phyloP scores from a whole-genome alignment of 257 asterid genomes.

The Penstemon davidsonii region DNA sequence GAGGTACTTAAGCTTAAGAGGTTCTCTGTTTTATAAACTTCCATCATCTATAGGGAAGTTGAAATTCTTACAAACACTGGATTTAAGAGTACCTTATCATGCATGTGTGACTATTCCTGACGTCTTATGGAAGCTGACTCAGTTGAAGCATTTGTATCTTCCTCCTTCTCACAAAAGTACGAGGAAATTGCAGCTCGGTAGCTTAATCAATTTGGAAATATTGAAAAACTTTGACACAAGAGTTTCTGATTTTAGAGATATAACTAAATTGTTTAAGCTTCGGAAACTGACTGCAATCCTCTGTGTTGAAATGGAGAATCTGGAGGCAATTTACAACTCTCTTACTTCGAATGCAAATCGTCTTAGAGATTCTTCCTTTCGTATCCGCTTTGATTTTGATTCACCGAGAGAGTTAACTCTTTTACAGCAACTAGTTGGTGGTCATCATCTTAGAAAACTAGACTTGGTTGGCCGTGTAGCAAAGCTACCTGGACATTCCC shows the following conservation, averaged over 20 bases:
- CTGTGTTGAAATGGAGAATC: constrained; percentile 33
- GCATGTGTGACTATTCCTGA: constrained; percentile 47
- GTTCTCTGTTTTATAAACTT: constrained; percentile 33
- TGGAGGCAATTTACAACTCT: constrained; percentile 31
- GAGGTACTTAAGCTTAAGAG: constrained; percentile 48
- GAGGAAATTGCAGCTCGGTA: constrained; percentile 38
- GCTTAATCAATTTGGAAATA: constrained; percentile 42
- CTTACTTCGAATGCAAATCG: constrained; percentile 25
- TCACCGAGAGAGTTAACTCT: constrained; percentile 40
- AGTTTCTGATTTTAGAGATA: constrained; percentile 45
- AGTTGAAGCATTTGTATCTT: constrained; percentile 52
- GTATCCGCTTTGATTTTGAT: constrained; percentile 40
- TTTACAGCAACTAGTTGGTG: constrained; percentile 37
- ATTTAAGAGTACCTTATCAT: constrained; percentile 41
- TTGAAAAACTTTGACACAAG: constrained; percentile 48
- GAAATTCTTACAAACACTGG: constrained; percentile 44
- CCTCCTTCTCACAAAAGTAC: constrained; percentile 44
- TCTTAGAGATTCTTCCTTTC: constrained; percentile 43
- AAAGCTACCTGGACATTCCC: constrained; percentile 38
- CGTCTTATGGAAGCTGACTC: constrained; percentile 44
- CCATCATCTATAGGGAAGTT: constrained; percentile 47
- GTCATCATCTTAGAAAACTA: constrained; percentile 44
- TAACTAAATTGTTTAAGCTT: constrained; percentile 42
- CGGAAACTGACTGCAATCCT: constrained; percentile 47
- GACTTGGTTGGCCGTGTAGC: constrained; percentile 41